Conservation (phyloP, 1,284 basidiomycete species). For the Microbotryum silenes-acaulis region DNA sequence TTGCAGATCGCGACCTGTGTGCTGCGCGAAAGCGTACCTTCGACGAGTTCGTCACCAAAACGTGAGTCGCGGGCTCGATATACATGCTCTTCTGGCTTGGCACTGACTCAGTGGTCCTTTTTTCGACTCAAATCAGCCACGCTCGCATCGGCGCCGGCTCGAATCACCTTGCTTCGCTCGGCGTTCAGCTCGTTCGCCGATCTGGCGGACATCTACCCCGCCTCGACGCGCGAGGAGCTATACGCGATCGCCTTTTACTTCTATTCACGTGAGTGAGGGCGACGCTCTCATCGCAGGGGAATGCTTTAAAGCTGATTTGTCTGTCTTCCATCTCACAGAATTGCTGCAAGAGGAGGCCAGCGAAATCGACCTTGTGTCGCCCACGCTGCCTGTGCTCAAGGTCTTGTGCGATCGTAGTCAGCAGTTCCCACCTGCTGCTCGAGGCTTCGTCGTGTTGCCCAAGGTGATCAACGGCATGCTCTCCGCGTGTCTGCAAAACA, state of each 20-base stretch:
- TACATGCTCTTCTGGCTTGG: too few species aligned
- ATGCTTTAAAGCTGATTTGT: not conserved
- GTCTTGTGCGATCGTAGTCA: constrained; percentile 52
- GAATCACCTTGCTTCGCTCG: constrained; percentile 30
- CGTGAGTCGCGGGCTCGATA: constrained; percentile 38
- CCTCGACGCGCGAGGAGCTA: constrained; percentile 59
- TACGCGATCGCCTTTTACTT: constrained; percentile 71
- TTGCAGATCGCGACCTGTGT: constrained; percentile 71
- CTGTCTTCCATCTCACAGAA: constrained; percentile 46
- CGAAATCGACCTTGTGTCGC: constrained; percentile 66
- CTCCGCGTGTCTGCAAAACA: constrained; percentile 71
- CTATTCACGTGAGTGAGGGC: constrained; percentile 56
- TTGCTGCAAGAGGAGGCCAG: constrained; percentile 73
- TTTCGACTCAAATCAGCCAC: too few species aligned
- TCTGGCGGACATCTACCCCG: constrained; percentile 56
- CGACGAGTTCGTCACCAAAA: constrained; percentile 1
- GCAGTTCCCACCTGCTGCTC: not conserved
- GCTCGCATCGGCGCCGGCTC: too few species aligned
- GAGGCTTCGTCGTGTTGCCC: constrained; percentile 36
- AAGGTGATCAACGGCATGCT: constrained; percentile 71
- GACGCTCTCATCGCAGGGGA: not conserved
- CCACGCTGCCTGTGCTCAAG: constrained; percentile 71
- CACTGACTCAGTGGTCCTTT: too few species aligned
- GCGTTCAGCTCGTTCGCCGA: constrained; percentile 60
- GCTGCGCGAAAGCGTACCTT: constrained; percentile 60